Conservation (phyloP, 2,329 filamentous ascomycete genomes). For the Fusarium piperis region DNA sequence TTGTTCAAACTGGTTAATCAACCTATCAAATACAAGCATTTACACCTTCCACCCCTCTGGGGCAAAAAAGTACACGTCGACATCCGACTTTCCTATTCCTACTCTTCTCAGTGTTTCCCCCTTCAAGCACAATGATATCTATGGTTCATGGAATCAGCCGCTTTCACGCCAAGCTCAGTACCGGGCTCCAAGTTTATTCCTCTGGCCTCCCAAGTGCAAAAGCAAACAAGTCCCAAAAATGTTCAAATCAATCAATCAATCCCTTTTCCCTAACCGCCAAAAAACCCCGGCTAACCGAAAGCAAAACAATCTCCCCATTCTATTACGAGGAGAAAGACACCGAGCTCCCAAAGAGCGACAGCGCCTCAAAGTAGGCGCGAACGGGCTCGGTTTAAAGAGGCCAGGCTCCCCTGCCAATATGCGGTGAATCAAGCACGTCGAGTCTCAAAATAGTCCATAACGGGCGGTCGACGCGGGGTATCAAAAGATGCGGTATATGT, state of each 20-base stretch:
- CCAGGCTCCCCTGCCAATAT: slow-evolving; percentile 33
- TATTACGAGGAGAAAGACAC: slow-evolving; percentile 22
- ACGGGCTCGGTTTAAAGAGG: slow-evolving; percentile 24
- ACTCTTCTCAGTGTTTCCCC: slow-evolving; percentile 5
- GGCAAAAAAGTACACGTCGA: slow-evolving; percentile 8
- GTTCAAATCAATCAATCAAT: slow-evolving; percentile 41
- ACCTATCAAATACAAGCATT: slow-evolving; percentile 33
- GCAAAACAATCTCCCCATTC: slow-evolving; percentile 24
- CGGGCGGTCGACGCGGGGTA: slow-evolving; percentile 43
- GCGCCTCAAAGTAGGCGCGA: slow-evolving; percentile 14
- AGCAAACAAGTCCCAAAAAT: slow-evolving; percentile 37
- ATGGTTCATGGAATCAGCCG: slow-evolving; percentile 31
- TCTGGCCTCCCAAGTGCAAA: slow-evolving; percentile 27
- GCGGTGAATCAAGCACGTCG: slow-evolving; percentile 33
- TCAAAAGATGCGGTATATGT: slow-evolving; percentile 45
- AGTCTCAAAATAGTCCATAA: slow-evolving; percentile 35
- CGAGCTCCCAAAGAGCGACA: slow-evolving; percentile 33
- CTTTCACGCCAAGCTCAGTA: slow-evolving; percentile 33
- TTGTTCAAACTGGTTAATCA: slow-evolving; percentile 30
- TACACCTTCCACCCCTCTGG: slow-evolving; percentile 25
- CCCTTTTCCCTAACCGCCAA: slow-evolving; percentile 35
- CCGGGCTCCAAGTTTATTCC: slow-evolving; percentile 19
- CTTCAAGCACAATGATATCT: slow-evolving; percentile 27
- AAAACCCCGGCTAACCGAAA: slow-evolving; percentile 38
- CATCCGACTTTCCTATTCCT: slow-evolving; percentile 10